Conservation (phyloP, 1,139 yeast genomes). For the Pneumocystis sp. region DNA sequence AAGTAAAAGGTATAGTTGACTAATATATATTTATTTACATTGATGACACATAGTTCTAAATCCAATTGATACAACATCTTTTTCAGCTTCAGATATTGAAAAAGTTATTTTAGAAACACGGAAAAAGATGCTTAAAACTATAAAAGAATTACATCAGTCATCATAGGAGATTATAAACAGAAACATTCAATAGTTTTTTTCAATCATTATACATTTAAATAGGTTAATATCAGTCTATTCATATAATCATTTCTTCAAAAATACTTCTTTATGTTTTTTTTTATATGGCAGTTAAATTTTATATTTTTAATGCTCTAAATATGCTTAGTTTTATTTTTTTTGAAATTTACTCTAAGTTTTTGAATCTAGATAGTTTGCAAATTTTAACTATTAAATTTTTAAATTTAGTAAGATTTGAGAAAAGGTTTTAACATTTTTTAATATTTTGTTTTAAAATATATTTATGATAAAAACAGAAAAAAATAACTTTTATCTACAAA, state of each 20-base stretch:
- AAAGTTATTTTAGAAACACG: constrained; percentile 30
- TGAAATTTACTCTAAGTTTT: neutral
- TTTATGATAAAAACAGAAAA: no score
- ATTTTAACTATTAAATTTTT: no score
- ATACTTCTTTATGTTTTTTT: neutral
- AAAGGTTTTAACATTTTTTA: no score
- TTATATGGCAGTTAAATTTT: neutral
- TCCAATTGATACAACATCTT: constrained; percentile 45
- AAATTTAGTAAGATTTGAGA: no score
- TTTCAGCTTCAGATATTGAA: constrained; percentile 46
- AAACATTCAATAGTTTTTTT: neutral
- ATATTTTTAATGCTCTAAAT: neutral
- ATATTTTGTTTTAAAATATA: no score
- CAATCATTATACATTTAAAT: neutral
- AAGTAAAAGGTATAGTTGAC: constrained; percentile 17
- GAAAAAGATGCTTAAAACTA: constrained; percentile 27
- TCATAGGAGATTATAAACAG: neutral
- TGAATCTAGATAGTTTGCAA: neutral
- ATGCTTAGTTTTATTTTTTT: neutral
- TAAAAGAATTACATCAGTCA: constrained; percentile 16
- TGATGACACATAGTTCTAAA: constrained; percentile 34
- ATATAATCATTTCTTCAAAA: neutral
- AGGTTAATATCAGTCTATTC: neutral
- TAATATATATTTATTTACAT: neutral
- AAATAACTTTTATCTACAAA: no score